These are phyloP conservation scores for Dactylis glomerata DNA, from an alignment of 176 grass and related monocot genomes.

Conservation along the genomic window DNA sequence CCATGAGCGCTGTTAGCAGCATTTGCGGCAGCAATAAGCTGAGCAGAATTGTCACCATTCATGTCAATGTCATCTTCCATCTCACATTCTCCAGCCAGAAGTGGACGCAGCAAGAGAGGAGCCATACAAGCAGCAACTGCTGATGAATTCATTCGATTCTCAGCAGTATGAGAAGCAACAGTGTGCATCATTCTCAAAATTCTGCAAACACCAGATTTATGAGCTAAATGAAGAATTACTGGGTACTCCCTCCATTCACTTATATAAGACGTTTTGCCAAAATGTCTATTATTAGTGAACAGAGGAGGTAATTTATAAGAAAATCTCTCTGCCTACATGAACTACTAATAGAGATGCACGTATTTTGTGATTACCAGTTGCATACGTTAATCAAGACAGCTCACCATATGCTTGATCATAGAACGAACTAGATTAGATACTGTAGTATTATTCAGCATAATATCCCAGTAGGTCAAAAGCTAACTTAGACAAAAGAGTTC, in stretches of 20 bases:
- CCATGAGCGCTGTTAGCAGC: slow-evolving; percentile 97
- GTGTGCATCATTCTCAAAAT: slow-evolving; percentile 97
- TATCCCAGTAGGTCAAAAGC: slow-evolving; percentile 14
- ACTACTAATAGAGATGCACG: not conserved
- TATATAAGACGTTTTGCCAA: too few relatives aligned
- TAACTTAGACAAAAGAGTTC: slow-evolving; percentile 25
- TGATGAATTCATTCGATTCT: slow-evolving; percentile 91
- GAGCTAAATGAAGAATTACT: slow-evolving; percentile 24
- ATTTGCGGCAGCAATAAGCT: slow-evolving; percentile 96
- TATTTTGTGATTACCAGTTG: slow-evolving; percentile 15
- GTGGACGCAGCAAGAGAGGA: slow-evolving; percentile 85
- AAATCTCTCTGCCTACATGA: not conserved
- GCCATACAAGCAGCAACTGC: slow-evolving; percentile 99
- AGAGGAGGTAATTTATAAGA: not conserved
- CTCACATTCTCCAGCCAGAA: slow-evolving; percentile 99
- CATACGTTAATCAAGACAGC: slow-evolving; percentile 4
- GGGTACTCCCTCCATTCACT: too few relatives aligned
- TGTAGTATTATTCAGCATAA: not conserved
- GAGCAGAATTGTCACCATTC: slow-evolving; percentile 78
- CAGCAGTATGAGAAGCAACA: slow-evolving; percentile 72
- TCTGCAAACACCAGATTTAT: slow-evolving; percentile 44
- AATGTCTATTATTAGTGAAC: too few relatives aligned
- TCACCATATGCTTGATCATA: not conserved
- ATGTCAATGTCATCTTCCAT: slow-evolving; percentile 92
- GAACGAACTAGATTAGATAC: not conserved